phyloP scores from a whole-genome alignment of 305 asterid species.

The Fraxinus albicans region DNA sequence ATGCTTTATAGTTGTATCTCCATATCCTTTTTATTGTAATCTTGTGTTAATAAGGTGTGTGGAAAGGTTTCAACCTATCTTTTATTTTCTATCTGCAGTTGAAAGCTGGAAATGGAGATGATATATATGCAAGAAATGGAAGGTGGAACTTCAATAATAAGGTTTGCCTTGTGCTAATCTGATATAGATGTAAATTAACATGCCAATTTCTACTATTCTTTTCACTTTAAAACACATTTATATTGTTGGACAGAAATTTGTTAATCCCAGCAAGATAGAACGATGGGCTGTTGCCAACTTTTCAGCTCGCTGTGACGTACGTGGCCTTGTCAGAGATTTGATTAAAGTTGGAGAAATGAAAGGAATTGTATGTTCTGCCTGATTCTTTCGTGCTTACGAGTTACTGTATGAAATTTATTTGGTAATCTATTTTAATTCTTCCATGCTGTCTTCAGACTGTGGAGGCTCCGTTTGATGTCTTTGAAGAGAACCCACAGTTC shows the following conservation, averaged over 20 bases:
- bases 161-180: conserved; percentile 27
- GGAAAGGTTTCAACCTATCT: background rate
- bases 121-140: conserved; percentile 55
- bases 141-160: conserved; percentile 70
- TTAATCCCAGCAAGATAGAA: conserved; percentile 51
- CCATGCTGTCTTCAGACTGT: conserved; percentile 33
- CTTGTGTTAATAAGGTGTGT: background rate
- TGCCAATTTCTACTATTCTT: background rate
- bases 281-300: conserved; percentile 72
- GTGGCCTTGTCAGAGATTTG: conserved; percentile 40
- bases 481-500: conserved; percentile 50
- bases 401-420: background rate
- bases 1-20: background rate
- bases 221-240: background rate
- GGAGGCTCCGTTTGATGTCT: conserved; percentile 45
- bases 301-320: conserved; percentile 53
- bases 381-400: background rate
- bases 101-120: conserved; percentile 62
- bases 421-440: background rate
- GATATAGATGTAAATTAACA: background rate
- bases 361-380: conserved; percentile 57
- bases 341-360: conserved; percentile 48
- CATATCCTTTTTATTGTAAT: background rate
- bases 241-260: conserved; percentile 44
- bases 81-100: conserved; percentile 39